These are phyloP conservation scores for Quercus variabilis DNA, from an alignment of 306 rosid genomes.

Conservation along the genomic window DNA sequence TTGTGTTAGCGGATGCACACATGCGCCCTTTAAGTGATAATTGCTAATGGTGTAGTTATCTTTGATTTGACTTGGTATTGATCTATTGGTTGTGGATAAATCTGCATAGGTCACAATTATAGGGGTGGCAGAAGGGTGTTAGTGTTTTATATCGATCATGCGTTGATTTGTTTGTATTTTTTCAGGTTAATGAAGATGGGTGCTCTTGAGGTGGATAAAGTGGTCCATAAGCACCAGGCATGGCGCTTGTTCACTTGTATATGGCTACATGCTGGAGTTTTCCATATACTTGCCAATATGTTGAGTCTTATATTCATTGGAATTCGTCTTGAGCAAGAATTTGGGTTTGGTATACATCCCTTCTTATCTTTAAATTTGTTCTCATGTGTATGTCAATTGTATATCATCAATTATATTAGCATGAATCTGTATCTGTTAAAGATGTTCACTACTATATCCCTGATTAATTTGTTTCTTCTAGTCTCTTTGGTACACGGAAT, in stretches of 20 bases:
- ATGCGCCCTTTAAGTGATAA: neutral
- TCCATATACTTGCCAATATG: slow-evolving; percentile 83
- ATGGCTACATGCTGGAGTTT: slow-evolving; percentile 84
- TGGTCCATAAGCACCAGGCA: slow-evolving; percentile 48
- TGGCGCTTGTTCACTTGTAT: slow-evolving; percentile 79
- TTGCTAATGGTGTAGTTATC: neutral
- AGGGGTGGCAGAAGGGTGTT: neutral
- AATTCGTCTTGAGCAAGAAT: slow-evolving; percentile 82
- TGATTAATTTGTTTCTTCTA: neutral
- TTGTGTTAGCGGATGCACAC: neutral
- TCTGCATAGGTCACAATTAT: slow-evolving; percentile 4
- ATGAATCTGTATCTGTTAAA: neutral
- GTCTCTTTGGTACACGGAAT: neutral
- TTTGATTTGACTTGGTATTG: neutral
- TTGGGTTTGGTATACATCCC: slow-evolving; percentile 78
- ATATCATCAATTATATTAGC: neutral
- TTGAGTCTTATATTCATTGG: slow-evolving; percentile 79
- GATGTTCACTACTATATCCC: neutral
- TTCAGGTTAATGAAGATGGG: slow-evolving; percentile 75
- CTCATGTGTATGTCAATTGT: slow-evolving; percentile 3
- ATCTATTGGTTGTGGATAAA: neutral
- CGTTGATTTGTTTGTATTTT: neutral
- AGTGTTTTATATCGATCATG: slow-evolving; percentile 4
- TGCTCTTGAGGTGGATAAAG: slow-evolving; percentile 58
- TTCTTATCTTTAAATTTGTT: slow-evolving; percentile 21